Percentiles rank a stretch among this genome's conserved stretches.
Conservation (phyloP, 1,139 yeast species). For the Hanseniaspora gamundiae region DNA sequence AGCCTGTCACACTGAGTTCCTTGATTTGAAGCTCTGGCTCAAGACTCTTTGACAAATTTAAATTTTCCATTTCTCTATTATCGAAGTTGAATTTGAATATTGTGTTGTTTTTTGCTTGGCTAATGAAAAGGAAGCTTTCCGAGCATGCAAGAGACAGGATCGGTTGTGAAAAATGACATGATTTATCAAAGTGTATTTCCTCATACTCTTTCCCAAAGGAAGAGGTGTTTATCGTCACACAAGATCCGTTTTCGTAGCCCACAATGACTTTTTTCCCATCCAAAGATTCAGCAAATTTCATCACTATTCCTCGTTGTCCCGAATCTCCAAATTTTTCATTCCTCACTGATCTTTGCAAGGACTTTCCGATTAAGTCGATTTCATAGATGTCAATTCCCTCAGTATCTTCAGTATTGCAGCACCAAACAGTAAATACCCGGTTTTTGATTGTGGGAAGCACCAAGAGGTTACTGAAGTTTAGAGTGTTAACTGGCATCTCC, state of each 20-base stretch:
- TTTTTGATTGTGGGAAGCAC: slow-evolving; percentile 9
- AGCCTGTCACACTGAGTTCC: not conserved
- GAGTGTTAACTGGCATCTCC: slow-evolving; percentile 22
- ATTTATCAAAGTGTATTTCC: not conserved
- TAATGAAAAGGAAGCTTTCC: slow-evolving; percentile 5
- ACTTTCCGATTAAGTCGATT: slow-evolving; percentile 12
- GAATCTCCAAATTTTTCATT: slow-evolving; percentile 12
- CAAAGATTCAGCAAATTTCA: slow-evolving; percentile 14
- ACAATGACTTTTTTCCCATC: slow-evolving; percentile 10
- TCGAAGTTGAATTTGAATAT: not conserved
- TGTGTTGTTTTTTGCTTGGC: not conserved
- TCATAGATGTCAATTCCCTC: slow-evolving; percentile 20
- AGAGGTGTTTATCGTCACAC: slow-evolving; percentile 15
- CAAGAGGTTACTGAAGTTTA: slow-evolving; percentile 22
- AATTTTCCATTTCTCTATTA: not conserved
- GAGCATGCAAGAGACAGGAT: not conserved
- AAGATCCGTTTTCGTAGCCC: slow-evolving; percentile 21
- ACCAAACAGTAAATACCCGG: slow-evolving; percentile 8
- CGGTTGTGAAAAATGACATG: not conserved
- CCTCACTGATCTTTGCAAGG: slow-evolving; percentile 15
- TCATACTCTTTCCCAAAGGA: slow-evolving; percentile 1
- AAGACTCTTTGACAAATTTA: not conserved
- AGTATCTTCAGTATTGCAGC: slow-evolving; percentile 22
- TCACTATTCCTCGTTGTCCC: slow-evolving; percentile 19
- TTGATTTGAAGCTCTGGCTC: not conserved